A percentile compares a stretch with the other conserved stretches of the same genome.
Evolutionary conservation across 495 filamentous ascomycete species (phyloP).

Genomic region (Staphylotrichum tortipilum): DNA sequence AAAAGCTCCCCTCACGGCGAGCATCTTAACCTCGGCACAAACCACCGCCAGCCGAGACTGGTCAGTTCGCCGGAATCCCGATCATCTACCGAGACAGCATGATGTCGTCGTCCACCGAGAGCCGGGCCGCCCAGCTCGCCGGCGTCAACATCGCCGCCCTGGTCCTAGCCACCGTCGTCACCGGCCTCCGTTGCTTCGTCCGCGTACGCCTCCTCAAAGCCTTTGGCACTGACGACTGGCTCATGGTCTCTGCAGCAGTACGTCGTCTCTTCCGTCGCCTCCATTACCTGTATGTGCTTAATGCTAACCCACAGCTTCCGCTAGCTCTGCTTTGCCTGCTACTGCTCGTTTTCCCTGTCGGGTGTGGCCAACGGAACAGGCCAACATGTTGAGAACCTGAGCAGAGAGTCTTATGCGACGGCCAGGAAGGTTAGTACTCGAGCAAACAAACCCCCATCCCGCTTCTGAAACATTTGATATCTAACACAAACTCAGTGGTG

Average conservation of each 20-base stretch:
- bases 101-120: background rate
- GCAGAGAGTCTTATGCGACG: background rate
- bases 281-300: too few relatives aligned
- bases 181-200: conserved; percentile 11
- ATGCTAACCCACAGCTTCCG: background rate
- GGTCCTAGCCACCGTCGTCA: conserved; percentile 2
- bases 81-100: background rate
- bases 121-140: background rate
- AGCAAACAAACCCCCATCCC: background rate
- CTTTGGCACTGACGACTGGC: conserved; percentile 13
- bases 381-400: background rate
- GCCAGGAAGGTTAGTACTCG: conserved; percentile 10
- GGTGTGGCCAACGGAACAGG: conserved; percentile 10
- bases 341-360: conserved; percentile 6
- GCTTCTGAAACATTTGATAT: background rate
- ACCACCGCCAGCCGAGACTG: too few relatives aligned
- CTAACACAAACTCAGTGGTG: conserved; percentile 9
- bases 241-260: conserved; percentile 9
- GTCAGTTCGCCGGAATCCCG: background rate
- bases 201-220: conserved; percentile 9
- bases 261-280: background rate
- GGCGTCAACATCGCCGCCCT: conserved; percentile 3
- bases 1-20: too few relatives aligned
- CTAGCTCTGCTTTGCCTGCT: conserved; percentile 5
- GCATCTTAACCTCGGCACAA: too few relatives aligned